phyloP scores from a whole-genome alignment of 176 grass and related monocot species.

The Raddia distichophylla region DNA sequence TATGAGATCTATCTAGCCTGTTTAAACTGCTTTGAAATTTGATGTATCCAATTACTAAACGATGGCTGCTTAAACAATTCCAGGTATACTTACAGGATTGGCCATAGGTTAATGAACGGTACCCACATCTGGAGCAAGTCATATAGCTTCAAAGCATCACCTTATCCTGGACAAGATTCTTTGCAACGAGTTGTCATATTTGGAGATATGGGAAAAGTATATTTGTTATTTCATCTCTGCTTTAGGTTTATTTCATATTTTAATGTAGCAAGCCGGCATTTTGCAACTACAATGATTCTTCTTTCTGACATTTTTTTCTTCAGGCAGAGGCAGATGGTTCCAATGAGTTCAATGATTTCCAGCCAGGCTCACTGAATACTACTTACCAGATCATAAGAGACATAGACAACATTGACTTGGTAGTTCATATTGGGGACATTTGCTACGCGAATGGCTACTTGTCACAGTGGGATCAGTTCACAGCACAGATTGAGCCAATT shows the following conservation, averaged over 20 bases:
- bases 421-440: constrained; percentile 88
- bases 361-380: constrained; percentile 79
- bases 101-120: constrained; percentile 65
- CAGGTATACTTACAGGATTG: constrained; percentile 85
- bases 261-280: constrained; percentile 8
- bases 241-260: not conserved
- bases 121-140: constrained; percentile 66
- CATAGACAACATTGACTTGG: constrained; percentile 72
- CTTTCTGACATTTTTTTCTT: constrained; percentile 27
- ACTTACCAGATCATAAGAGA: constrained; percentile 77
- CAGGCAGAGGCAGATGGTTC: constrained; percentile 89
- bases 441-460: constrained; percentile 81
- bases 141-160: constrained; percentile 82
- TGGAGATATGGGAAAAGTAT: constrained; percentile 96
- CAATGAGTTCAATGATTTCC: constrained; percentile 75
- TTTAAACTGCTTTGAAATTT: not conserved
- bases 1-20: constrained; percentile 45
- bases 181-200: constrained; percentile 82
- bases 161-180: constrained; percentile 87
- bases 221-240: constrained; percentile 22
- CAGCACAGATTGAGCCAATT: constrained; percentile 79
- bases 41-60: constrained; percentile 6
- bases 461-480: constrained; percentile 96
- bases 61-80: constrained; percentile 8
- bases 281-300: not conserved